Percentiles rank a stretch among this genome's conserved stretches.
Conservation (phyloP, 257 asterid genomes). For the Przewalskia tangutica region DNA sequence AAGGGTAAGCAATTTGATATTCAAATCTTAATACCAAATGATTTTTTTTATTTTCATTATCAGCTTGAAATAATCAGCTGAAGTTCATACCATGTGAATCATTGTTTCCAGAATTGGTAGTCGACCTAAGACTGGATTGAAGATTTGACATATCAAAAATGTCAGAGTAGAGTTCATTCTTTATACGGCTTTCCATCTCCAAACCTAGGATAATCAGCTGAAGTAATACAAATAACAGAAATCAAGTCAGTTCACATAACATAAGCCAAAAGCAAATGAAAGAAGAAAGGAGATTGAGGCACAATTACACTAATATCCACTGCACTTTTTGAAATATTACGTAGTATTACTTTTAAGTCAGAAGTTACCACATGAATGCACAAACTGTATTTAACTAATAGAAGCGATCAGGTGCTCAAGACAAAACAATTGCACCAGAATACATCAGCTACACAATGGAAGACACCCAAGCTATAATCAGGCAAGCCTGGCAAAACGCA, state of each 20-base stretch:
- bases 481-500: neutral
- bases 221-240: neutral
- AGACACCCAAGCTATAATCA: neutral
- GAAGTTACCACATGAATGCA: neutral
- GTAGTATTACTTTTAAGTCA: neutral
- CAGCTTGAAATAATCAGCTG: neutral
- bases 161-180: constrained; percentile 4
- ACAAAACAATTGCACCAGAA: neutral
- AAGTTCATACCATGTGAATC: constrained; percentile 1
- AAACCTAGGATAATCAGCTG: neutral
- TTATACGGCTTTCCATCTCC: neutral
- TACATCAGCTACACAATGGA: neutral
- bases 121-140: neutral
- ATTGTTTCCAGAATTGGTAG: neutral
- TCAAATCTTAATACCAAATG: neutral
- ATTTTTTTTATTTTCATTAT: neutral
- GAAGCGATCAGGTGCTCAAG: neutral
- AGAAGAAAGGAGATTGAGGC: neutral
- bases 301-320: neutral
- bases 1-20: neutral
- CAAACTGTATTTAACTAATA: neutral
- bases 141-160: neutral
- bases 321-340: neutral
- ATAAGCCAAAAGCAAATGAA: neutral
- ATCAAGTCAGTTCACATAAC: neutral